Percentiles rank a stretch among this genome's conserved stretches.
These are phyloP conservation scores for Mortierella sp. DNA, from an alignment of 371 early-diverging fungal genomes.

Conservation along the genomic window DNA sequence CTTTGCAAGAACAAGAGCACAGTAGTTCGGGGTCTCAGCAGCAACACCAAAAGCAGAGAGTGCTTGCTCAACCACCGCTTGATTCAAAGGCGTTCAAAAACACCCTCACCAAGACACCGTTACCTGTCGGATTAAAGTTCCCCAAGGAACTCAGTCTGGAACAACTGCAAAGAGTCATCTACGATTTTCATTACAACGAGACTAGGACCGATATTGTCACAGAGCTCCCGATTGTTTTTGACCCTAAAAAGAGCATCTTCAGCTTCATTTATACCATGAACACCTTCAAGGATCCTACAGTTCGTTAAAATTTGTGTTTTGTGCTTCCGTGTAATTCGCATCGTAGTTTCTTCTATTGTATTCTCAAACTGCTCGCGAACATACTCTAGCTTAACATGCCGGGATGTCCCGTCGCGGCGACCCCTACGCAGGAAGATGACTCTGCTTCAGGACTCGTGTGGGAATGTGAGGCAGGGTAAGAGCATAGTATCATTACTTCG, in stretches of 20 bases:
- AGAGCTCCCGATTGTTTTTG: constrained; percentile 28
- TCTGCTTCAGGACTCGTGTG: constrained; percentile 38
- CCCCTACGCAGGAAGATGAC: constrained; percentile 16
- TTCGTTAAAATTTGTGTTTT: not conserved
- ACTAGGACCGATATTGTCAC: constrained; percentile 34
- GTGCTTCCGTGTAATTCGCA: not conserved
- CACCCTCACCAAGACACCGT: constrained; percentile 3
- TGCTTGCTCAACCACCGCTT: constrained; percentile 12
- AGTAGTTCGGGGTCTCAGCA: too few species aligned
- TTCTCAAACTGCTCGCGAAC: too few species aligned
- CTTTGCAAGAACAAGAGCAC: too few species aligned
- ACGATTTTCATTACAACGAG: constrained; percentile 41
- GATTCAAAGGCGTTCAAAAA: constrained; percentile 6
- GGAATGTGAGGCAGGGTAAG: constrained; percentile 49
- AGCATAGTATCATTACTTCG: too few species aligned
- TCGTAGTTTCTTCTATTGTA: too few species aligned
- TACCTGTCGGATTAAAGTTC: constrained; percentile 27
- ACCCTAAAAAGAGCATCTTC: constrained; percentile 40
- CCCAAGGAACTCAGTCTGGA: constrained; percentile 33
- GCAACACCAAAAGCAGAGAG: not conserved
- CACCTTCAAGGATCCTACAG: constrained; percentile 33
- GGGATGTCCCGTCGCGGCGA: constrained; percentile 36
- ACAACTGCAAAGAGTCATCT: constrained; percentile 17
- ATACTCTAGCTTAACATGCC: constrained; percentile 21
- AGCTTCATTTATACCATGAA: constrained; percentile 34